Percentiles rank a stretch among this genome's conserved stretches.
These are phyloP conservation scores for Cordyceps cateniannulata DNA, from an alignment of 2,329 filamentous ascomycete species.

Conservation along the genomic window DNA sequence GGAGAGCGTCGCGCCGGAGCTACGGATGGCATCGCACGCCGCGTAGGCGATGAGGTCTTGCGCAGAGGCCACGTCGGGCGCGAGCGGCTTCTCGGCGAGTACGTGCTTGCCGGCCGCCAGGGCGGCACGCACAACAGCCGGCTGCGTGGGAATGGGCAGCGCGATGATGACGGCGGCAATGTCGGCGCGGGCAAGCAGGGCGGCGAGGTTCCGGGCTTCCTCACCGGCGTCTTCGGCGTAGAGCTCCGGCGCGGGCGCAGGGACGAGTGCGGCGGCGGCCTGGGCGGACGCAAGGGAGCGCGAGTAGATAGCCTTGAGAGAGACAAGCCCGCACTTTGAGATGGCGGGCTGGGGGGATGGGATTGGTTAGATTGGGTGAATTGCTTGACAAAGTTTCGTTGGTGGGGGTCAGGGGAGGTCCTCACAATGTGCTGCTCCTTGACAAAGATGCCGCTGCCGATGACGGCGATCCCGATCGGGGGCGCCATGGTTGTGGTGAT, in stretches of 20 bases:
- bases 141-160: slow-evolving; percentile 58
- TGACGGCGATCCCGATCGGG: slow-evolving; percentile 48
- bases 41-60: slow-evolving; percentile 33
- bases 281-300: slow-evolving; percentile 54
- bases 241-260: slow-evolving; percentile 32
- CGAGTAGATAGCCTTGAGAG: slow-evolving; percentile 61
- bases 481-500: slow-evolving; percentile 13
- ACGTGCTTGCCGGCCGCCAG: slow-evolving; percentile 64
- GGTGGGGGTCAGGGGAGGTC: background rate
- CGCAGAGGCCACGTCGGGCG: slow-evolving; percentile 46
- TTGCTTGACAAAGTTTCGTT: background rate
- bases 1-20: slow-evolving; percentile 37
- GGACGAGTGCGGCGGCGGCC: slow-evolving; percentile 33
- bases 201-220: slow-evolving; percentile 38
- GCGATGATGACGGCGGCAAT: slow-evolving; percentile 49
- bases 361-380: background rate
- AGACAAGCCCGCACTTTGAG: slow-evolving; percentile 40
- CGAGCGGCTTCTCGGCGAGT: slow-evolving; percentile 63
- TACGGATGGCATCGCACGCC: slow-evolving; percentile 16
- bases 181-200: slow-evolving; percentile 48
- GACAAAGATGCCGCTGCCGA: slow-evolving; percentile 58
- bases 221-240: slow-evolving; percentile 49
- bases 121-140: slow-evolving; percentile 50
- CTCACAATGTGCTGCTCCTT: slow-evolving; percentile 50
- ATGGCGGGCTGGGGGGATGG: slow-evolving; percentile 45